Evolutionary conservation across 495 filamentous ascomycete genomes (phyloP), one percentile per base, ranked within the genome.

Genomic region (Penicillium lagena): DNA sequence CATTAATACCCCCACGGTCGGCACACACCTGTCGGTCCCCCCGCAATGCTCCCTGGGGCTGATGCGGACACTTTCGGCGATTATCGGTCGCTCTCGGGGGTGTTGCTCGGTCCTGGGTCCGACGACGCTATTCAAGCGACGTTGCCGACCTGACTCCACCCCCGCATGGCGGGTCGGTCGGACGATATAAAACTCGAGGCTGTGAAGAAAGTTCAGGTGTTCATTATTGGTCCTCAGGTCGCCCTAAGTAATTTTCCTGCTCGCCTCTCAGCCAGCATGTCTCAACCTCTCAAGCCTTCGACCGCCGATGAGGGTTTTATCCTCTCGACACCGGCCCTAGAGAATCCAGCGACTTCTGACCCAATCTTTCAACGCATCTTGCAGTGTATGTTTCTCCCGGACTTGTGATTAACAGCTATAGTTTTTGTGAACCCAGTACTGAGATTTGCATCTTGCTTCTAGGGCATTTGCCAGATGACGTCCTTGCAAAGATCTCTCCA

Each of bases 71-170:
- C 35, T 39, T 15, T 56, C 49, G 53, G 53, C 43, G 42, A 40
- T 56, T 15, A 12, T 56, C 53, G 53, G 53, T 44, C 38, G 32
- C 32, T 4, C 13, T 52, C 49, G 49, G 53, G 44, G 15, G n/a
- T 28, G 2, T n/a, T 51, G 39, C 48, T 55, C 48, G 52, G 50
- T 46, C 48, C 42, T 14, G n/a, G n/a, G 9, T 31, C 15, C 27
- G 22, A 6, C 22, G 22, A 22, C 22, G 22, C 22, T 22, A 22
- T 22, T 4, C 22, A 22, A 4, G 22, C 22, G 22, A 30, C 33
- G 22, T 33, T 28, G 12, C 11, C 27, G 28, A 31, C 22, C 12
- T 27, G 34, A 31, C 22, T 22, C 22, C 22, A 22, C 22, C 52
- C 52, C 52, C 52, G 52, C 52, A 55, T 35, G 14, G 3, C 9